These are phyloP conservation scores for Backusella sp. DNA, from an alignment of 192 early-diverging fungal species.

Conservation along the genomic window DNA sequence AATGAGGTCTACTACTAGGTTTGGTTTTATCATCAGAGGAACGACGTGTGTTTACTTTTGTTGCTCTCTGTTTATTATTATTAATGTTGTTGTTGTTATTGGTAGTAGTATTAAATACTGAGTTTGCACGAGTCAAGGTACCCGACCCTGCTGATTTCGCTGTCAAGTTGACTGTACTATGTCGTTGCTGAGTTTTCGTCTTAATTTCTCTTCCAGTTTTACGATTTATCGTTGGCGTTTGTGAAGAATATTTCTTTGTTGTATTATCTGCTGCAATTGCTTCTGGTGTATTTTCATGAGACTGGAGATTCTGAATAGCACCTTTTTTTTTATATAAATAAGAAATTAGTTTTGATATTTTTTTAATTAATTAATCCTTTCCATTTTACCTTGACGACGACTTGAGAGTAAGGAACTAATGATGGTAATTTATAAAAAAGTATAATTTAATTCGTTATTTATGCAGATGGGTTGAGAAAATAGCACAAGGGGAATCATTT, in stretches of 20 bases:
- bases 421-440: not conserved
- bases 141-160: constrained; percentile 11
- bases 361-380: not conserved
- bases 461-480: constrained; percentile 17
- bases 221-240: constrained; percentile 7
- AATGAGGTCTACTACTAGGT: constrained; percentile 8
- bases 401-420: constrained; percentile 19
- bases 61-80: not conserved
- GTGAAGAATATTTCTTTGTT: constrained; percentile 5
- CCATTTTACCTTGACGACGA: constrained; percentile 18
- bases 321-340: not conserved
- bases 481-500: not conserved
- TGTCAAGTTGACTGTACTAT: not conserved
- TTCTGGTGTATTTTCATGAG: constrained; percentile 15
- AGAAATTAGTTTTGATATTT: not conserved
- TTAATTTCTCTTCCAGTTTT: not conserved
- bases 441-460: constrained; percentile 6
- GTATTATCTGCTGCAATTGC: constrained; percentile 11
- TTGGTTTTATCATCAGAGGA: constrained; percentile 6
- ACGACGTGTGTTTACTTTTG: constrained; percentile 2
- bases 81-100: not conserved
- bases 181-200: not conserved
- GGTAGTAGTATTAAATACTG: not conserved
- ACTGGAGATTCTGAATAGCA: constrained; percentile 7
- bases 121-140: constrained; percentile 4